Base-by-base conservation (phyloP, 2,329 filamentous ascomycete species). In the Diplodia scrobiculata region DNA sequence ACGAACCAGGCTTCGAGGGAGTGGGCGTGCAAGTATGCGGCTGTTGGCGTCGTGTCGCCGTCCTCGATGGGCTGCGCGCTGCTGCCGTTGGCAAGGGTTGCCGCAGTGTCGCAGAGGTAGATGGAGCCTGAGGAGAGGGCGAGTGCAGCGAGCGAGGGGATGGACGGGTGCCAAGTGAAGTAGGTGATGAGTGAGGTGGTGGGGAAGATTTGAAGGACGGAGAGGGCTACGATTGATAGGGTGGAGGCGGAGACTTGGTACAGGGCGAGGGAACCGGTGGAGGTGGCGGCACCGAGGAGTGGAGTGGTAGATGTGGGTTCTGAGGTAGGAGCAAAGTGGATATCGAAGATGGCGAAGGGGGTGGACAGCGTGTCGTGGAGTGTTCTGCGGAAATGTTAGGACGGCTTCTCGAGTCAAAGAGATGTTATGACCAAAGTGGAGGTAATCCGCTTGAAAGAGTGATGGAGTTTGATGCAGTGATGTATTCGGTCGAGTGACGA, bases 311-410 rank as follows among this genome's bases (percentile, higher is more conserved):
- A 51, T 65, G 66, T 55, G 51, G 25, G 5, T 34, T 1, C 68
- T 60, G 58, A 81, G 75, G 62, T 73, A 1, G 85, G 86, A 68
- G 89, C 86, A 76, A 97, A 98, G 71, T 93, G 91, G 34, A 97
- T 81, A 74, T 97, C 93, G 63, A 97, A 84, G 32, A 97, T 84
- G 5, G 91, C 93, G 63, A 88, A 91, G 3, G 87, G 84, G 25
- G 90, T 87, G 5, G 80, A 72, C 89, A 72, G 66, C 84, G 79
- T 1, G 76, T 76, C 70, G 87, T 89, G 17, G 13, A 55, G 36
- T 29, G 27, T 60, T 34, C 45, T 60, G 50, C 25, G n/a, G n/a
- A 4, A 14, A 36, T 19, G 17, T 60, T 9, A 60, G 55, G 19
- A 19, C 5, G n/a, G n/a, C 3, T 5, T 19, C 6, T 19, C 19